Conservation (phyloP, 306 rosid species). For the Quercus parvula region DNA sequence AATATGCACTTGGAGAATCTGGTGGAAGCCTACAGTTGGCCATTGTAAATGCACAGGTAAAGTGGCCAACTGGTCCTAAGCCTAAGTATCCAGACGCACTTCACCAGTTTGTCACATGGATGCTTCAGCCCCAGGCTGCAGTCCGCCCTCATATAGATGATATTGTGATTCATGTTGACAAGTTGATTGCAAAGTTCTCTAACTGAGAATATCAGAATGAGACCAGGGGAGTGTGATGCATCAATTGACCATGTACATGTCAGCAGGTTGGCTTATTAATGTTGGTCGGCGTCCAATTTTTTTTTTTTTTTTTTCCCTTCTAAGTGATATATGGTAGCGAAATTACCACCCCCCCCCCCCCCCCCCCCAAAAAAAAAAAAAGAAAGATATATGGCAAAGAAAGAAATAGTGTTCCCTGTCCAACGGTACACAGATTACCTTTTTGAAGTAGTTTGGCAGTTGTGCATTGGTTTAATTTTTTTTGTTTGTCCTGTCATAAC, state of each 20-base stretch:
- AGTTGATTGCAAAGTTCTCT: slow-evolving; percentile 87
- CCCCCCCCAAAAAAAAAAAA: neutral
- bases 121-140: slow-evolving; percentile 93
- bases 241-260: slow-evolving; percentile 8
- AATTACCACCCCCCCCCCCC: neutral
- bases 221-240: slow-evolving; percentile 5
- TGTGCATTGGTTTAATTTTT: slow-evolving; percentile 37
- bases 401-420: slow-evolving; percentile 38
- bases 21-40: slow-evolving; percentile 99
- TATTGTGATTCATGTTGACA: slow-evolving; percentile 87
- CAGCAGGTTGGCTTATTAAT: slow-evolving; percentile 9
- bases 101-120: slow-evolving; percentile 93
- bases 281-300: slow-evolving; percentile 16
- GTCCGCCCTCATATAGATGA: slow-evolving; percentile 88
- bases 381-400: neutral
- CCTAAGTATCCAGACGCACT: slow-evolving; percentile 91
- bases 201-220: slow-evolving; percentile 35
- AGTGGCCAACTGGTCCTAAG: slow-evolving; percentile 87
- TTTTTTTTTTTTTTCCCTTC: neutral
- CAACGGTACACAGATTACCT: slow-evolving; percentile 20
- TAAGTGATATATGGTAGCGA: slow-evolving; percentile 25
- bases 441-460: slow-evolving; percentile 45
- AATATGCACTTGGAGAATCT: slow-evolving; percentile 95
- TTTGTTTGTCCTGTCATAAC: slow-evolving; percentile 26
- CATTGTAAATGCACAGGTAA: slow-evolving; percentile 76